Evolutionary conservation across 495 filamentous ascomycete genomes (phyloP).

Genomic region (Amorphotheca resinae): DNA sequence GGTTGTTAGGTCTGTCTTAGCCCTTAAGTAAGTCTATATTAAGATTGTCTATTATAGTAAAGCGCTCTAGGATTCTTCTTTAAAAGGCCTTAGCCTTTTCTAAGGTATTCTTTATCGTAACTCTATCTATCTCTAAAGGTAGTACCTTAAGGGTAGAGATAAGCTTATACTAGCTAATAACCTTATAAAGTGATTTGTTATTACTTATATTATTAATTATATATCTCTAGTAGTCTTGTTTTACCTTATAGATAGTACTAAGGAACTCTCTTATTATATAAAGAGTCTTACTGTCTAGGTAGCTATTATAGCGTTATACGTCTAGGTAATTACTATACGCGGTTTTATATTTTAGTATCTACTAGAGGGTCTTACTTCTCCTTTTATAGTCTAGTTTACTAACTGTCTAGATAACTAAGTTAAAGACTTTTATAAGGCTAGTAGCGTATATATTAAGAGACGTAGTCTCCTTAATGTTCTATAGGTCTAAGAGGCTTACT

Average conservation of each 20-base stretch:
- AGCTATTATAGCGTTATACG: neutral
- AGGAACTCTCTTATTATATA: neutral
- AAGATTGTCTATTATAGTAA: neutral
- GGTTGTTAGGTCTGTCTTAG: neutral
- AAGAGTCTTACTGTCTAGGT: neutral
- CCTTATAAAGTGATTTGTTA: neutral
- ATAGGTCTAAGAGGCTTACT: neutral
- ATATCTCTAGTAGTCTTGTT: neutral
- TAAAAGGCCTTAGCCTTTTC: neutral
- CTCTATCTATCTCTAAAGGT: neutral
- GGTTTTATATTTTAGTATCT: neutral
- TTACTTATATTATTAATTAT: neutral
- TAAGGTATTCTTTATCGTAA: neutral
- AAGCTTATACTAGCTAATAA: neutral
- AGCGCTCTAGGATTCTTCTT: neutral
- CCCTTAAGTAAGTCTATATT: neutral
- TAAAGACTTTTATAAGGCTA: neutral
- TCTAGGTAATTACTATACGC: neutral
- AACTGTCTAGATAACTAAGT: neutral
- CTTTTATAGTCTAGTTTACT: neutral
- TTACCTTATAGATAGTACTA: neutral
- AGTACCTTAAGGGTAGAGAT: neutral
- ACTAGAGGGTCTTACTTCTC: neutral
- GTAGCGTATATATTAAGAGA: neutral
- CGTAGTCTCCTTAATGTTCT: neutral